Base-by-base conservation (phyloP, 768 basidiomycete genomes). In the Crucibulum laeve region DNA sequence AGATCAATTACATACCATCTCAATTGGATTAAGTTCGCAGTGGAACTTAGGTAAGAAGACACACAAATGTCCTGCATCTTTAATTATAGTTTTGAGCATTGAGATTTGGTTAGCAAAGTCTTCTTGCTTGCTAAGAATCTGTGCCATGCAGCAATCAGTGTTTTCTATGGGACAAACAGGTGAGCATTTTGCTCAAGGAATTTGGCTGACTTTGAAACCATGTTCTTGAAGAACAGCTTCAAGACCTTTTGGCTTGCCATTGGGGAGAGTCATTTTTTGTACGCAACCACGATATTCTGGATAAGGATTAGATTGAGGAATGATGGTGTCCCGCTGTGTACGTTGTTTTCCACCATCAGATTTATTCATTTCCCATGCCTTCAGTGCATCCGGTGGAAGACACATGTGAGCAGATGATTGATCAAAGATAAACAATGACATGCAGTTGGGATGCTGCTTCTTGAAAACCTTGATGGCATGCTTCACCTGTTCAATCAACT, bases 351-450 rank as follows among this genome's bases (percentile, higher is more conserved):
- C 64, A 10, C 71, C 65, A 52, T 68, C 50, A 0, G 53, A 55
- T 46, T 66, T 67, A 43, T 73, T 73, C 68, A 71, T 71, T 30
- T 69, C 56, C 22, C 61, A 68, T 2, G 67, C 69, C 43, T 62
- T 62, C n/a, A 72, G 60, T 4, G 68, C 62, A 54, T 71, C 61
- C 6, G 60, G 56, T 14, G 62, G 51, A 10, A 70, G 53, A 3
- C 62, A 59, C 0, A 52, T 64, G 52, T 73, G 70, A 21, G 67
- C 68, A 1, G 70, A 70, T 7, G 69, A 70, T 38, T 70, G 63
- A 53, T 73, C 65, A 50, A 68, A 73, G 21, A 73, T 52, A 28
- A 72, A 71, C 0, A 70, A 45, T 0, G 52, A 54, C 5, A 56
- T 47, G 3, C 54, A 54, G 4, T 54, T 51, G 2, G 68, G 66